These are phyloP conservation scores for Trametes gibbosa DNA, from an alignment of 768 basidiomycete species.

Conservation along the genomic window DNA sequence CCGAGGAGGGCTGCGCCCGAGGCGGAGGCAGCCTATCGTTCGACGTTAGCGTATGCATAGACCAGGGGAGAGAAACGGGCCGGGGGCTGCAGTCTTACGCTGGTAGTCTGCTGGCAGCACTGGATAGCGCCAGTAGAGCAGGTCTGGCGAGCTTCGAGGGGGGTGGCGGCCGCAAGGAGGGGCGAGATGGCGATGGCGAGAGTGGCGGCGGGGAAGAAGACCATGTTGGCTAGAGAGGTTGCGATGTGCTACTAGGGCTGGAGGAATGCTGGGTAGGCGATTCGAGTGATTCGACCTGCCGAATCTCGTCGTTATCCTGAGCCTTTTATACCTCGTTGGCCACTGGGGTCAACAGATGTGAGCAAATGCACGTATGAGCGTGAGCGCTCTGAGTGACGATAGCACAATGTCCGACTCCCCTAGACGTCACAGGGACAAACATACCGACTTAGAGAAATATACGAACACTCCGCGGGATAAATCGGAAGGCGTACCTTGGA, in stretches of 20 bases:
- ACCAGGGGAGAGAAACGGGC: background rate
- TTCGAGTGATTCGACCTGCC: background rate
- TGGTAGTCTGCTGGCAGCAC: constrained; percentile 6
- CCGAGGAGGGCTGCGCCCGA: background rate
- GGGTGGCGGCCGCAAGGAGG: constrained; percentile 17
- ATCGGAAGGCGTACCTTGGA: background rate
- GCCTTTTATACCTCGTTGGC: background rate
- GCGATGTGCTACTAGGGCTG: background rate
- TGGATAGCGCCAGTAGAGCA: constrained; percentile 6
- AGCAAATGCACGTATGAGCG: background rate
- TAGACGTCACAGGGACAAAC: constrained; percentile 6
- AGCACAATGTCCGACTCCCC: background rate
- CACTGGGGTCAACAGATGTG: background rate
- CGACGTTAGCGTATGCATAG: background rate
- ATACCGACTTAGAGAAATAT: background rate
- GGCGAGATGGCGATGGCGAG: constrained; percentile 7
- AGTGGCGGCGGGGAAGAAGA: constrained; percentile 17
- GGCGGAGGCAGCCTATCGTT: background rate
- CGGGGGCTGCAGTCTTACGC: background rate
- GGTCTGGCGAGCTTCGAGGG: background rate
- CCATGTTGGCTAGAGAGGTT: constrained; percentile 2
- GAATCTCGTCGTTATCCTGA: background rate
- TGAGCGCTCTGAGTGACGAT: background rate
- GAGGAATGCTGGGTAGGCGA: background rate
- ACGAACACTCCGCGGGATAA: background rate